Evolutionary conservation across 2,329 filamentous ascomycete species (phyloP).

Genomic region (Hymenoscyphus fraxineus): DNA sequence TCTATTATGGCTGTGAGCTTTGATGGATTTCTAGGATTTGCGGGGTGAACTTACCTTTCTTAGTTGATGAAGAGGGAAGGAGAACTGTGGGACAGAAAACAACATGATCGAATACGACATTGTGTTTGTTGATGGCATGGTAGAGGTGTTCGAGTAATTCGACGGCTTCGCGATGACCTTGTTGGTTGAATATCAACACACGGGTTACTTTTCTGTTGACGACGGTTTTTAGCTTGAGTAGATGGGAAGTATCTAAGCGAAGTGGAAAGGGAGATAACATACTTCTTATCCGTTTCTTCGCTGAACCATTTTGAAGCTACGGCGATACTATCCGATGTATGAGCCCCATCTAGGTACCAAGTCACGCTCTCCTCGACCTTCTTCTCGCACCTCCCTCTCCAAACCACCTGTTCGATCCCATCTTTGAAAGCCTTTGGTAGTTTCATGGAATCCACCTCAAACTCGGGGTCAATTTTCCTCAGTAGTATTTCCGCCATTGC

Average conservation of each 20-base stretch:
- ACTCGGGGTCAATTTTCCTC: constrained; percentile 38
- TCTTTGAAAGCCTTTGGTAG: constrained; percentile 63
- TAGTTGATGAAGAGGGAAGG: constrained; percentile 50
- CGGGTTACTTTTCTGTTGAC: constrained; percentile 39
- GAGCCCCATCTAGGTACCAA: constrained; percentile 92
- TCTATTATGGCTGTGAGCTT: constrained; percentile 36
- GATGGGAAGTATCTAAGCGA: background rate
- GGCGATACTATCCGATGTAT: constrained; percentile 85
- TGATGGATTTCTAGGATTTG: background rate
- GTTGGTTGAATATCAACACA: constrained; percentile 85
- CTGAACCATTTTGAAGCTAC: constrained; percentile 81
- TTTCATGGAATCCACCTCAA: constrained; percentile 24
- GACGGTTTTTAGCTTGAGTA: background rate
- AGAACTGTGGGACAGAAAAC: constrained; percentile 78
- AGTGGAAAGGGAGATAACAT: constrained; percentile 20
- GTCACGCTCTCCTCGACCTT: constrained; percentile 55
- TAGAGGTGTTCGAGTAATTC: constrained; percentile 50
- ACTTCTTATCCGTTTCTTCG: constrained; percentile 39
- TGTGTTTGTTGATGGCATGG: constrained; percentile 45
- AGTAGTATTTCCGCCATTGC: constrained; percentile 50
- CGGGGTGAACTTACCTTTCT: constrained; percentile 29
- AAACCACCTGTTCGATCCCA: constrained; percentile 71
- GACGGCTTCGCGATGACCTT: constrained; percentile 44
- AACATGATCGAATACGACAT: constrained; percentile 61
- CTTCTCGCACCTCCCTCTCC: constrained; percentile 74